Base-by-base conservation (phyloP, 2,329 filamentous ascomycete species). In the Sclerotinia sclerotiorum region DNA sequence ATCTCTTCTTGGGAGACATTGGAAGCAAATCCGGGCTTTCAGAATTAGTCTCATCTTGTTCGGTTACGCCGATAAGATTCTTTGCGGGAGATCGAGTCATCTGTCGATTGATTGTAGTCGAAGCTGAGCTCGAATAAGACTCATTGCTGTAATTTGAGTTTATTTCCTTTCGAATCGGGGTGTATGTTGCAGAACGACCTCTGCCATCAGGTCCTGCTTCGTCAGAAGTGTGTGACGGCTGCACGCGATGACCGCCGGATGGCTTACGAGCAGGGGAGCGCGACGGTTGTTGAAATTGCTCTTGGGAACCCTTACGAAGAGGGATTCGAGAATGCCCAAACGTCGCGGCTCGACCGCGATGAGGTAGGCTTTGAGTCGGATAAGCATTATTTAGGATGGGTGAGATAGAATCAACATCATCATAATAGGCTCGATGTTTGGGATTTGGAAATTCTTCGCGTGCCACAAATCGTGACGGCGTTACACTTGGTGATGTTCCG, bases 1-100 rank as follows among this genome's bases (percentile, higher is more conserved):
- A 74, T 57, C 76, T 67, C 65, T 74, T 75, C 66, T 73, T 75
- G 32, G 72, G 69, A 24, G 72, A 72, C 7, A 32, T 49, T 6
- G n/a, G 27, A 46, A 54, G 61, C 4, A 52, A 46, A 52, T 46
- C 42, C 29, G 44, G 52, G 52, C 39, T 55, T 15, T 66, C 44
- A 44, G 7, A 51, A 29, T 64, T 52, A n/a, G 32, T 19, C 56
- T 73, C 74, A 44, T 73, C 70, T 19, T 56, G 70, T 64, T 74
- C 74, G 19, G 39, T 44, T 19, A 67, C 63, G 61, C 73, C 68
- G 19, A 69, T 58, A 0, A 73, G 63, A 4, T 55, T 51, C 56
- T 72, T 73, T 21, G 66, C 67, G 5, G 70, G 71, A n/a, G 71
- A 73, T 54, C 67, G 68, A n/a, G 69, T 68, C 32, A 58, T 68